A percentile compares a stretch with the other conserved stretches of the same genome.
Evolutionary conservation across 2,329 filamentous ascomycete genomes (phyloP).

Genomic region (Monilinia polystroma): DNA sequence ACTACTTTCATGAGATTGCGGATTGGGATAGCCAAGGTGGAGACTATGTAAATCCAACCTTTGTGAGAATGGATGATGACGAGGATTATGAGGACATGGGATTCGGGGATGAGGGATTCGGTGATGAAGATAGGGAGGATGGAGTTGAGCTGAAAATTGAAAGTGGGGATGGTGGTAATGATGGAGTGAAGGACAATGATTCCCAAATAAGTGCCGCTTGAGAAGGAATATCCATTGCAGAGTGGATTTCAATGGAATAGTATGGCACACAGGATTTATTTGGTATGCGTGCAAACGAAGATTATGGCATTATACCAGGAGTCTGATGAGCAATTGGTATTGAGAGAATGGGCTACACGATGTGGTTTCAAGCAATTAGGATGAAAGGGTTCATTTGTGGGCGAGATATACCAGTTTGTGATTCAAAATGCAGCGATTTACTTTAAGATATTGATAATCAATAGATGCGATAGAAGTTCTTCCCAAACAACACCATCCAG

Average conservation of each 20-base stretch:
- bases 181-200: neutral
- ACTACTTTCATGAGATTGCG: constrained; percentile 62
- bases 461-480: neutral
- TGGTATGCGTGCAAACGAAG: neutral
- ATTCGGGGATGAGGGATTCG: constrained; percentile 20
- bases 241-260: neutral
- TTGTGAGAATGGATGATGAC: constrained; percentile 27
- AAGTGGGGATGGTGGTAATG: neutral
- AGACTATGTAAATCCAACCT: constrained; percentile 42
- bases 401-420: neutral
- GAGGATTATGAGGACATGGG: constrained; percentile 22
- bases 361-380: neutral
- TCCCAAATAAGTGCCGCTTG: neutral
- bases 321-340: no score
- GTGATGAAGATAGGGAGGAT: constrained; percentile 12
- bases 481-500: neutral
- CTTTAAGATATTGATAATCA: neutral
- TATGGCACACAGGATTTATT: neutral
- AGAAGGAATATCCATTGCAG: neutral
- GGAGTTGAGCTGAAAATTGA: constrained; percentile 18
- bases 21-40: constrained; percentile 36
- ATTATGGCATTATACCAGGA: no score
- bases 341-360: neutral
- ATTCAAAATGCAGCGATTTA: neutral
- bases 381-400: neutral